Base-by-base conservation (phyloP, 257 asterid species). In the Phtheirospermum japonicum region DNA sequence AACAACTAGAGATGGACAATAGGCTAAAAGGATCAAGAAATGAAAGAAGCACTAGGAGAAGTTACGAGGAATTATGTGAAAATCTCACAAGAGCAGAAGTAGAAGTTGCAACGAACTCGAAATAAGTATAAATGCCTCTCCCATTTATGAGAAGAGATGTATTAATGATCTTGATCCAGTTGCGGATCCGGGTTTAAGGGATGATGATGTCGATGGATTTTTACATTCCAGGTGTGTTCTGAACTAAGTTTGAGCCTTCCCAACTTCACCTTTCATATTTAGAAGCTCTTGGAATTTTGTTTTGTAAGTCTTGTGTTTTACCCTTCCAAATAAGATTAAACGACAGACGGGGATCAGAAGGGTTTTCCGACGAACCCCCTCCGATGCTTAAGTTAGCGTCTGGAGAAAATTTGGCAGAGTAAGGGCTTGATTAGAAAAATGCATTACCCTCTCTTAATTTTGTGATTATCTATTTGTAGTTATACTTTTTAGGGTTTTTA, bases 201-300 rank as follows among this genome's bases (percentile, higher is more conserved):
- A 89, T 78, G 82, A 80, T 17, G 96, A 93, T 68, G 76, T 93
- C 2, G 97, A 93, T 36, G 76, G 72, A 49, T 93, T 89, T 73
- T 57, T 89, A 43, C 83, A 73, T 8, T 84, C 96, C 59, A 89
- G 97, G 99, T 93, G 10, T 59, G 63, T 23, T 23, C 3, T 1
- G 28, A 23, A 23, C 3, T 1, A 3, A 23, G 28, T 23, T 23
- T 23, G 1, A 3, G 28, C n/a, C 28, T 23, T 23, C 3, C 28
- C 9, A 50, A 66, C 58, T 50, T 54, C 59, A 4, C 12, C 61
- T 58, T 23, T 30, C 28, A 23, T 23, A 23, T 23, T 39, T 39
- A 10, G 46, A 39, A 39, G 46, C 46, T 39, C 14, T 39, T 9
- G 3, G 1, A 7, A 12, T 36, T 36, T 8, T 3, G 8, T 39